A percentile compares a stretch with the other conserved stretches of the same genome.
These are phyloP conservation scores for Pseudogymnoascus sp. DNA, from an alignment of 2,329 filamentous ascomycete genomes.

Conservation along the genomic window DNA sequence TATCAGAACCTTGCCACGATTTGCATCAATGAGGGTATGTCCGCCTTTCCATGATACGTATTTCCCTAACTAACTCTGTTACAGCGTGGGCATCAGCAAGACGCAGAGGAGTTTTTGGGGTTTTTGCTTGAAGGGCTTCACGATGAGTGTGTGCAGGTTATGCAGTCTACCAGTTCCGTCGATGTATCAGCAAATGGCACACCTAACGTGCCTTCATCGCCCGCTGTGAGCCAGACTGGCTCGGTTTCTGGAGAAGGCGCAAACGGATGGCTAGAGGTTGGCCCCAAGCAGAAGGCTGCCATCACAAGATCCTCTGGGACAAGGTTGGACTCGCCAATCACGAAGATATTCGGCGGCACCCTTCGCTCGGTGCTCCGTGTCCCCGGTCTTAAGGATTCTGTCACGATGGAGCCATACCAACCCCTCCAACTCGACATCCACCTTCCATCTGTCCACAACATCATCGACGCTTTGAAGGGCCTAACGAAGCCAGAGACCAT, in stretches of 20 bases:
- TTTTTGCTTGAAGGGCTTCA: constrained; percentile 88
- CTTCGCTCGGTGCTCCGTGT: constrained; percentile 83
- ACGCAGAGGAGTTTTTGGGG: constrained; percentile 93
- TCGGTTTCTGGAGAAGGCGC: constrained; percentile 35
- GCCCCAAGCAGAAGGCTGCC: constrained; percentile 78
- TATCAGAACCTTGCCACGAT: constrained; percentile 76
- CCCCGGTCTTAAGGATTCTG: constrained; percentile 78
- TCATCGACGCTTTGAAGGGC: constrained; percentile 80
- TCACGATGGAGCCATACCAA: constrained; percentile 89
- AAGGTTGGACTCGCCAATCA: constrained; percentile 71
- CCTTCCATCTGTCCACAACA: constrained; percentile 76
- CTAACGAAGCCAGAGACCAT: constrained; percentile 78
- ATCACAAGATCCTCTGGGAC: constrained; percentile 79
- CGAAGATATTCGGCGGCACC: constrained; percentile 88
- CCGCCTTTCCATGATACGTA: constrained; percentile 7
- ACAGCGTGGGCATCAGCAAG: constrained; percentile 88
- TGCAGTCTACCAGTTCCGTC: constrained; percentile 34
- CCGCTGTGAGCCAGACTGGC: constrained; percentile 26
- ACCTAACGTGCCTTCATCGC: constrained; percentile 34
- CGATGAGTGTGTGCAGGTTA: constrained; percentile 78
- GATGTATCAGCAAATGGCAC: constrained; percentile 36
- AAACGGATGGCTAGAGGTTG: constrained; percentile 89
- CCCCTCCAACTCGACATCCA: constrained; percentile 92
- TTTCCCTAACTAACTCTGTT: constrained; percentile 18
- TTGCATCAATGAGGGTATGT: constrained; percentile 82